phyloP scores from a whole-genome alignment of 768 basidiomycete species.

The Gloeopeniophorella convolvens region DNA sequence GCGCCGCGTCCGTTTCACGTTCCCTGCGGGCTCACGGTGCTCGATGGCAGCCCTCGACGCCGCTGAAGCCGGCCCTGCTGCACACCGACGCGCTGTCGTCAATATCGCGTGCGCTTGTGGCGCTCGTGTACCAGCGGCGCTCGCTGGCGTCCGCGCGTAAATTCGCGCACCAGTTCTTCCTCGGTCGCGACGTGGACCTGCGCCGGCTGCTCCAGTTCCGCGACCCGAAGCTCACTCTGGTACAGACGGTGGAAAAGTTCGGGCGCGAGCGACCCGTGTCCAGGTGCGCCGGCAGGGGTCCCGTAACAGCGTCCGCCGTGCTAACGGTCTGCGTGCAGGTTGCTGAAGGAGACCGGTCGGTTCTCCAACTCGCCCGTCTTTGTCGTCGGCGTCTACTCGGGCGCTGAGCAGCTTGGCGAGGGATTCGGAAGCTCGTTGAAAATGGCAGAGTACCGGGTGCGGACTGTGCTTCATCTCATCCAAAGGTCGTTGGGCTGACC shows the following conservation, averaged over 20 bases:
- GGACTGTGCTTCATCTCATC: slow-evolving; percentile 4
- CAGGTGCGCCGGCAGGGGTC: slow-evolving; percentile 38
- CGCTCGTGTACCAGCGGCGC: slow-evolving; percentile 80
- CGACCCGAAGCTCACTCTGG: slow-evolving; percentile 73
- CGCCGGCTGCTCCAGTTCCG: slow-evolving; percentile 72
- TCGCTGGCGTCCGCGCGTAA: slow-evolving; percentile 81
- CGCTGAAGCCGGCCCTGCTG: slow-evolving; percentile 44
- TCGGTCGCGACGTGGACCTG: slow-evolving; percentile 79
- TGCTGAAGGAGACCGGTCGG: slow-evolving; percentile 91
- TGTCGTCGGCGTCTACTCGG: slow-evolving; percentile 92
- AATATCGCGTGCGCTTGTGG: slow-evolving; percentile 80
- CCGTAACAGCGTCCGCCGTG: not conserved
- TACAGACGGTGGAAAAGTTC: slow-evolving; percentile 66
- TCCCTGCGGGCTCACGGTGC: not conserved
- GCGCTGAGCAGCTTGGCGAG: slow-evolving; percentile 80
- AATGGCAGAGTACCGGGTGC: slow-evolving; percentile 92
- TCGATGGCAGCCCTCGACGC: slow-evolving; percentile 39
- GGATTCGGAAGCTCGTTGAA: slow-evolving; percentile 88
- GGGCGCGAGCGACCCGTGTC: slow-evolving; percentile 60
- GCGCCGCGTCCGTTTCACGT: too few species aligned
- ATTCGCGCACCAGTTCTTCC: slow-evolving; percentile 87
- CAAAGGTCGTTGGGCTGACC: slow-evolving; percentile 3
- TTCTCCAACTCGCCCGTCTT: slow-evolving; percentile 86
- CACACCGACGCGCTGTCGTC: slow-evolving; percentile 87
- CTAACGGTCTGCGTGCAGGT: slow-evolving; percentile 34